phyloP scores from a whole-genome alignment of 768 basidiomycete genomes.

The Suillus ampliporus region DNA sequence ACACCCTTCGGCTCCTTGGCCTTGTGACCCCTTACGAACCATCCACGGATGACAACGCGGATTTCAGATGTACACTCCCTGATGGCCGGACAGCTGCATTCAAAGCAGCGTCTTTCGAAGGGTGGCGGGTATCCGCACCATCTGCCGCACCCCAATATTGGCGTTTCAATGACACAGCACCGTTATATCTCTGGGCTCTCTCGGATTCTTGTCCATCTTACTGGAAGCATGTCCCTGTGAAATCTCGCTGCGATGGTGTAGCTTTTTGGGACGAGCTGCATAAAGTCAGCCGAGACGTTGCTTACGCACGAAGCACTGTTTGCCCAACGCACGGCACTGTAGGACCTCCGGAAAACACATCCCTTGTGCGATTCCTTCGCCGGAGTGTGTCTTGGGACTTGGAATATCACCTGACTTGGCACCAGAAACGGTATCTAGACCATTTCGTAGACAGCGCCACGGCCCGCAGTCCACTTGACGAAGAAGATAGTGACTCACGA shows the following conservation, averaged over 20 bases:
- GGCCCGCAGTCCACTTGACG: constrained; percentile 54
- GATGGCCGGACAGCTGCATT: constrained; percentile 53
- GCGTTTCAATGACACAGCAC: constrained; percentile 59
- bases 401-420: constrained; percentile 66
- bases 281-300: constrained; percentile 48
- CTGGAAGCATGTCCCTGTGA: constrained; percentile 55
- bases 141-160: constrained; percentile 65
- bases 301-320: constrained; percentile 29
- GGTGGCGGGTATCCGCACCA: constrained; percentile 51
- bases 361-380: constrained; percentile 57
- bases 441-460: constrained; percentile 50
- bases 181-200: constrained; percentile 64
- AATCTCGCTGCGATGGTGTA: constrained; percentile 43
- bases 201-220: constrained; percentile 57
- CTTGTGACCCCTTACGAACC: constrained; percentile 62
- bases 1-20: constrained; percentile 60
- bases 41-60: constrained; percentile 46
- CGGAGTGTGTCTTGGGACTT: constrained; percentile 64
- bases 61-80: constrained; percentile 50
- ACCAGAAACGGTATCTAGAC: constrained; percentile 69
- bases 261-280: constrained; percentile 66
- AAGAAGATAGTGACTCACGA: constrained; percentile 45
- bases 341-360: constrained; percentile 33
- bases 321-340: constrained; percentile 26
- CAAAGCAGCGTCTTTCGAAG: constrained; percentile 47